These are phyloP conservation scores for Cyberlindnera maritima DNA, from an alignment of 805 yeast genomes.

Conservation along the genomic window DNA sequence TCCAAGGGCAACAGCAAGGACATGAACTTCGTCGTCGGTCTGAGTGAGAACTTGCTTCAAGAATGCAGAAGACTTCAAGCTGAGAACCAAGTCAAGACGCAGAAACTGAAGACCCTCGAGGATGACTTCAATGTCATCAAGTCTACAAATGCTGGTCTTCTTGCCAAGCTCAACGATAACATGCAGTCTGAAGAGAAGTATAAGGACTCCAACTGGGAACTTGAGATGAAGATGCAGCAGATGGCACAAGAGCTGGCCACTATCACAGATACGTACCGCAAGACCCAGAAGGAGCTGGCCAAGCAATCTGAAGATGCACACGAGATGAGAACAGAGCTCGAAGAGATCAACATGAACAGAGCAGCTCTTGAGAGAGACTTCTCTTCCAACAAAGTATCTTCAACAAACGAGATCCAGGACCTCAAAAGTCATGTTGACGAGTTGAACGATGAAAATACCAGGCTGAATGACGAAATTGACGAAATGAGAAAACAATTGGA, in stretches of 20 bases:
- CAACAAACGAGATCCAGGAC: slow-evolving; percentile 42
- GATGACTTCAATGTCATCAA: slow-evolving; percentile 40
- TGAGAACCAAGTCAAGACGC: slow-evolving; percentile 49
- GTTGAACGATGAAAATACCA: slow-evolving; percentile 68
- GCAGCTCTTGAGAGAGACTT: slow-evolving; percentile 39
- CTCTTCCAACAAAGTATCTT: slow-evolving; percentile 33
- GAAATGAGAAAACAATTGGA: slow-evolving; percentile 24
- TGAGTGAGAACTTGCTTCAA: slow-evolving; percentile 66
- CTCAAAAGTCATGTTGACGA: slow-evolving; percentile 52
- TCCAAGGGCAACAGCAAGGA: slow-evolving; percentile 45
- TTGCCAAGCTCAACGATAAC: slow-evolving; percentile 26
- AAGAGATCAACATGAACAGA: slow-evolving; percentile 40
- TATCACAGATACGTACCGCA: slow-evolving; percentile 41
- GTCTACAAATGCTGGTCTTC: slow-evolving; percentile 18
- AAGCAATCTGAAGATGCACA: slow-evolving; percentile 35
- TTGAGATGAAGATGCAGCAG: slow-evolving; percentile 50
- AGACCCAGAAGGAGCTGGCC: slow-evolving; percentile 38
- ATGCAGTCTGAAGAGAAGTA: slow-evolving; percentile 42
- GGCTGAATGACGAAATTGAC: slow-evolving; percentile 42
- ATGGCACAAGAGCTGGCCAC: slow-evolving; percentile 30
- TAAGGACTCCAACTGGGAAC: slow-evolving; percentile 63
- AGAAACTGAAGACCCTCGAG: slow-evolving; percentile 38
- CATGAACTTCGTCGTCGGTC: slow-evolving; percentile 67
- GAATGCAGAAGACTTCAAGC: slow-evolving; percentile 72
- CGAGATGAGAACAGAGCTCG: slow-evolving; percentile 47